These are phyloP conservation scores for Cytospora schulzeri DNA, from an alignment of 2,329 filamentous ascomycete genomes.

Conservation along the genomic window DNA sequence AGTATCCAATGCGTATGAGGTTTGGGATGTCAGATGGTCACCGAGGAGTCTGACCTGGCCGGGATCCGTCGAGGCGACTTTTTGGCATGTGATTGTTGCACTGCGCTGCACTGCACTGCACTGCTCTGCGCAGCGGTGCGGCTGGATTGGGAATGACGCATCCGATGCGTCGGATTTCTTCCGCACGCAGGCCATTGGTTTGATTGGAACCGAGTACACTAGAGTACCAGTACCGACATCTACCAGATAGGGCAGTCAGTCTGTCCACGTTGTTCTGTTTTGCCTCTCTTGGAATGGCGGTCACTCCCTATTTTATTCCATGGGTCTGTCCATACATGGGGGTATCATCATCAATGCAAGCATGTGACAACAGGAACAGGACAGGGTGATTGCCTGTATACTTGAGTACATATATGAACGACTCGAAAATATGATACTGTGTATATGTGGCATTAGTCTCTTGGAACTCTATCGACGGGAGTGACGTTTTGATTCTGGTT, in stretches of 20 bases:
- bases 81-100: constrained; percentile 19
- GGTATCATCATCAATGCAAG: not conserved
- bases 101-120: not conserved
- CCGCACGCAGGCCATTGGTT: not conserved
- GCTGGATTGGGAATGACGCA: not conserved
- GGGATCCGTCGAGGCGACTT: not conserved
- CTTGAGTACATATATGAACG: too few species aligned
- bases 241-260: too few species aligned
- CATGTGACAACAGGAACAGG: too few species aligned
- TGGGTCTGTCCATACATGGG: not conserved
- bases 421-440: too few species aligned
- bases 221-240: not conserved
- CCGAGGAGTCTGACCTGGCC: constrained; percentile 13
- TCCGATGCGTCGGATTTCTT: not conserved
- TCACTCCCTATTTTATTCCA: not conserved
- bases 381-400: too few species aligned
- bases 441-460: not conserved
- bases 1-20: not conserved
- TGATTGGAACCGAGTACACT: too few species aligned
- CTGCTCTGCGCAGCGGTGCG: not conserved
- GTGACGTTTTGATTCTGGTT: not conserved
- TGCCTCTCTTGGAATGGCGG: not conserved
- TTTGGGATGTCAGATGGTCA: constrained; percentile 13
- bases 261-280: not conserved
- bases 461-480: not conserved